These are phyloP conservation scores for Tricholoma sp. DNA, from an alignment of 768 basidiomycete species.

Conservation along the genomic window DNA sequence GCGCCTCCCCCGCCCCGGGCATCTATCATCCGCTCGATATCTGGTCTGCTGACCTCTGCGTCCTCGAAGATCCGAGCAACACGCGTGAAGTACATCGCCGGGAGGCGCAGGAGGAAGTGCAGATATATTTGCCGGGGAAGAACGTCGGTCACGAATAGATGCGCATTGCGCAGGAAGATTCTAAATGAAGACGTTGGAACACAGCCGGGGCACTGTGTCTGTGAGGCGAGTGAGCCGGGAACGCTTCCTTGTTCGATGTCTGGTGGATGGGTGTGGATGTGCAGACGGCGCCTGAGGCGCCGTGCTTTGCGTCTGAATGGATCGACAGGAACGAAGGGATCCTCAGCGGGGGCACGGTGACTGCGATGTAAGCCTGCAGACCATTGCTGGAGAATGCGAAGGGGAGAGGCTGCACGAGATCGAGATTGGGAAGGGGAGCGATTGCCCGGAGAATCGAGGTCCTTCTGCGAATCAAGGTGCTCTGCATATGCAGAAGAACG, in stretches of 20 bases:
- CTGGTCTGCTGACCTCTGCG: conserved; percentile 71
- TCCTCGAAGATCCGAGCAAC: conserved; percentile 75
- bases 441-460: conserved; percentile 14
- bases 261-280: conserved; percentile 2
- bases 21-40: conserved; percentile 51
- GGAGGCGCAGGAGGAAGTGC: conserved; percentile 55
- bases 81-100: conserved; percentile 74
- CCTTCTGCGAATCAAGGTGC: conserved; percentile 17
- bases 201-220: conserved; percentile 6
- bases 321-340: conserved; percentile 52
- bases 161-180: conserved; percentile 6
- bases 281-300: conserved; percentile 8
- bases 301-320: conserved; percentile 38
- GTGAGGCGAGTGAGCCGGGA: conserved; percentile 1
- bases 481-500: conserved; percentile 20
- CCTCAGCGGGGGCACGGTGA: conserved; percentile 36
- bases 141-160: conserved; percentile 22
- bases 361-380: conserved; percentile 43
- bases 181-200: background rate
- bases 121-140: conserved; percentile 30
- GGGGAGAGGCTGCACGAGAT: conserved; percentile 53
- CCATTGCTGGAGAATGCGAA: conserved; percentile 54
- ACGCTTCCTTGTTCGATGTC: conserved; percentile 2
- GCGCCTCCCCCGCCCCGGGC: conserved; percentile 10
- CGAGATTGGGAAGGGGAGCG: conserved; percentile 47